A percentile compares a stretch with the other conserved stretches of the same genome.
Conservation (phyloP, 257 asterid species). For the Solanum lycopersicoides region DNA sequence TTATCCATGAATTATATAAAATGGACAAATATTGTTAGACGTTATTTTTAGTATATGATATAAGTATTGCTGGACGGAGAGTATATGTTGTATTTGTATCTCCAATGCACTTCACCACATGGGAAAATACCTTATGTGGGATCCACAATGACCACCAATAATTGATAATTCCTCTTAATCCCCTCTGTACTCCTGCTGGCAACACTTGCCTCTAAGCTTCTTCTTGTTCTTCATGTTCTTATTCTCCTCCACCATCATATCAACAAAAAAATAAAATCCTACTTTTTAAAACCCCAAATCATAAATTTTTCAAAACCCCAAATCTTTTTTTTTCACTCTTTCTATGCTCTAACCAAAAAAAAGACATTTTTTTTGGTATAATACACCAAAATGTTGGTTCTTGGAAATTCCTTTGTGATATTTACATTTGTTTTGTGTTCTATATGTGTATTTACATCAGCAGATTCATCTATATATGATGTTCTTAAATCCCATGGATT, state of each 20-base stretch:
- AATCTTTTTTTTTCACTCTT: background rate
- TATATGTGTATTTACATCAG: background rate
- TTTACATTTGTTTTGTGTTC: conserved; percentile 8
- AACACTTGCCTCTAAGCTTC: conserved; percentile 9
- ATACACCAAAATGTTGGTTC: background rate
- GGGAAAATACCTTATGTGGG: background rate
- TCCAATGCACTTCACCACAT: background rate
- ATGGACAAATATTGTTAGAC: too few species aligned
- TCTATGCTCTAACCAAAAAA: background rate
- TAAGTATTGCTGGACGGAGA: too few species aligned
- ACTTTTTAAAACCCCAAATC: background rate
- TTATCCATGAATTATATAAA: too few species aligned
- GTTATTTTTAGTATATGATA: too few species aligned
- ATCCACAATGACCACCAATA: conserved; percentile 34
- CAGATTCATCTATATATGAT: conserved; percentile 51
- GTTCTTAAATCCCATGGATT: conserved; percentile 53
- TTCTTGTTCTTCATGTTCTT: conserved; percentile 1
- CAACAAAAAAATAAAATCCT: background rate
- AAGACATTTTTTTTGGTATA: background rate
- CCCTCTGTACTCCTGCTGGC: conserved; percentile 53
- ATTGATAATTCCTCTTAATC: conserved; percentile 40
- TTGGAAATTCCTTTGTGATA: conserved; percentile 8
- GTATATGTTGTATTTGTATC: background rate
- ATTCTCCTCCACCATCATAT: background rate
- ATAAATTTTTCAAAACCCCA: background rate